Conservation (phyloP, 345 rosid genomes). For the Populus alba region DNA sequence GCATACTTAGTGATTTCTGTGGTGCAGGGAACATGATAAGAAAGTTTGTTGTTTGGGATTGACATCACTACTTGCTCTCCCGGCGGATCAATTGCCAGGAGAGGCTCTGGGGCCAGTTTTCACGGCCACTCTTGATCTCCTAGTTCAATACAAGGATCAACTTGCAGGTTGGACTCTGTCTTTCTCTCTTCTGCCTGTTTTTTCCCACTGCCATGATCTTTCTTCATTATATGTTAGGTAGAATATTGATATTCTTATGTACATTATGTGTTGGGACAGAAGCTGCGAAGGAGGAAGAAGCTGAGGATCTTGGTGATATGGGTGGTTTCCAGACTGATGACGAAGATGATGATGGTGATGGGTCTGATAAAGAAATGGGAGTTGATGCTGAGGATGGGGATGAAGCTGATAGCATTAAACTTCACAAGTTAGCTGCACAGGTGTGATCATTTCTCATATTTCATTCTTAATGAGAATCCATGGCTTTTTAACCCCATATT, state of each 20-base stretch:
- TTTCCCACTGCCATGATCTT: slow-evolving; percentile 3
- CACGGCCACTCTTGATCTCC: slow-evolving; percentile 78
- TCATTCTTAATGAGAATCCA: background rate
- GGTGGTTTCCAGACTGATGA: slow-evolving; percentile 90
- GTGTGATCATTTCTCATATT: slow-evolving; percentile 35
- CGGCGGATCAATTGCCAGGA: slow-evolving; percentile 76
- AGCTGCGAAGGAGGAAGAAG: slow-evolving; percentile 81
- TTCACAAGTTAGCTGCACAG: slow-evolving; percentile 88
- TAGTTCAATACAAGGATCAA: slow-evolving; percentile 89
- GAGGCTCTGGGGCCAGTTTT: slow-evolving; percentile 89
- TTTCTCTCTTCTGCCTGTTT: background rate
- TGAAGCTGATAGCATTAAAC: slow-evolving; percentile 77
- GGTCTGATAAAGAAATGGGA: slow-evolving; percentile 94
- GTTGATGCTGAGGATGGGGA: slow-evolving; percentile 91
- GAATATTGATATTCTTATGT: background rate
- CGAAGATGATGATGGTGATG: slow-evolving; percentile 80
- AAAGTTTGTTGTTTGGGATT: slow-evolving; percentile 98
- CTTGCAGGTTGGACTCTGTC: slow-evolving; percentile 63
- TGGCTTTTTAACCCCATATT: background rate
- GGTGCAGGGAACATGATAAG: slow-evolving; percentile 85
- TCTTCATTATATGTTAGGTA: slow-evolving; percentile 1
- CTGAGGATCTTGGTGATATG: slow-evolving; percentile 86
- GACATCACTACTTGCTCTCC: slow-evolving; percentile 79
- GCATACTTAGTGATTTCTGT: slow-evolving; percentile 17
- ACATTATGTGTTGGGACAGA: slow-evolving; percentile 35